Evolutionary conservation across 1,139 yeast species (phyloP).

Genomic region (Yamadazyma kanchanaburiensis): DNA sequence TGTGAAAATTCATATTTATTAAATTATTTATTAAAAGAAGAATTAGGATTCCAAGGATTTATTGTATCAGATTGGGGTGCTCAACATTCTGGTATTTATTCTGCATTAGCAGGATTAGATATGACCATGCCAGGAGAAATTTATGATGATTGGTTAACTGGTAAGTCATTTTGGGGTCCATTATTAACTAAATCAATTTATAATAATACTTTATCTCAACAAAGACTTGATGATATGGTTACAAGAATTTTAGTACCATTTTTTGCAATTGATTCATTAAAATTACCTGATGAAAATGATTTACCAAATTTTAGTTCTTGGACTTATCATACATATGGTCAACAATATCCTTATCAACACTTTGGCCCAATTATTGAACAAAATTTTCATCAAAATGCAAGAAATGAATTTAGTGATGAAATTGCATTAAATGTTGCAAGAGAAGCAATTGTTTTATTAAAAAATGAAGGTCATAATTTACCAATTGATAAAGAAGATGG

Average conservation of each 20-base stretch:
- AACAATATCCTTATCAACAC: conserved; percentile 49
- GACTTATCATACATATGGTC: conserved; percentile 55
- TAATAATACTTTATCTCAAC: conserved; percentile 54
- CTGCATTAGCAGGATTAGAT: conserved; percentile 60
- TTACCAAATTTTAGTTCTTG: conserved; percentile 58
- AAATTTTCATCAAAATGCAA: conserved; percentile 55
- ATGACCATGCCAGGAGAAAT: conserved; percentile 69
- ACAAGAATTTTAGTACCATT: conserved; percentile 58
- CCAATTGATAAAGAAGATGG: conserved; percentile 47
- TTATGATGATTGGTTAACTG: conserved; percentile 51
- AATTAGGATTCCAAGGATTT: conserved; percentile 65
- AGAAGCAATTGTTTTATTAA: conserved; percentile 55
- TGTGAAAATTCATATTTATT: conserved; percentile 60
- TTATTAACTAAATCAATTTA: conserved; percentile 52
- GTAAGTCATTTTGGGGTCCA: conserved; percentile 59
- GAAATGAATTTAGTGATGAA: conserved; percentile 46
- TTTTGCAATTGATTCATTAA: conserved; percentile 36
- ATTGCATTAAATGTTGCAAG: conserved; percentile 53
- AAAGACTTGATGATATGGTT: conserved; percentile 61
- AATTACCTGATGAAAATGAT: conserved; percentile 37
- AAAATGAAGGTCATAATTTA: conserved; percentile 45
- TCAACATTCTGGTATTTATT: conserved; percentile 53
- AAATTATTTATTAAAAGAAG: conserved; percentile 56
- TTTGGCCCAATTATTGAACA: conserved; percentile 52
- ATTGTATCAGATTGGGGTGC: conserved; percentile 70